Evolutionary conservation across 768 basidiomycete species (phyloP).

Genomic region (Amyloporia xantha): DNA sequence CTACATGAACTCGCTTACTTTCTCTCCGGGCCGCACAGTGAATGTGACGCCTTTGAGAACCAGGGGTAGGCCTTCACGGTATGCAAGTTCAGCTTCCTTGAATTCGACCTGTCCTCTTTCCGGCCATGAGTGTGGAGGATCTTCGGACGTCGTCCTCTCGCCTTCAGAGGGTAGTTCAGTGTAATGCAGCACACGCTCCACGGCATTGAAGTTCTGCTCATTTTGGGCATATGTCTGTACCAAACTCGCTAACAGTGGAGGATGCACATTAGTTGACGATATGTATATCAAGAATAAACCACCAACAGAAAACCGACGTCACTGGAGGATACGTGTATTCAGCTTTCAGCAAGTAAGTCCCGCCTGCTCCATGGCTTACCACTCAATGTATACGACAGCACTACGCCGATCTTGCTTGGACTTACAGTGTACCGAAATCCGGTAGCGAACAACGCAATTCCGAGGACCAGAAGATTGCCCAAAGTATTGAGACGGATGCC

Average conservation of each 20-base stretch:
- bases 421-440: slow-evolving; percentile 49
- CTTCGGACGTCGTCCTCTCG: slow-evolving; percentile 30
- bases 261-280: not conserved
- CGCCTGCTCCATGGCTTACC: slow-evolving; percentile 38
- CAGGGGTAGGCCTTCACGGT: slow-evolving; percentile 81
- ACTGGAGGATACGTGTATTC: slow-evolving; percentile 29
- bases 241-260: slow-evolving; percentile 37
- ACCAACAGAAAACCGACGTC: slow-evolving; percentile 48
- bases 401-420: slow-evolving; percentile 51
- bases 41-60: slow-evolving; percentile 80
- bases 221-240: slow-evolving; percentile 51
- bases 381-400: slow-evolving; percentile 27
- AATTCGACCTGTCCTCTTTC: slow-evolving; percentile 64
- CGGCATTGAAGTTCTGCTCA: slow-evolving; percentile 69
- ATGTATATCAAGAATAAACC: not conserved
- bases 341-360: too few relatives aligned
- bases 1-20: too few relatives aligned
- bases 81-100: slow-evolving; percentile 69
- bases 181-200: slow-evolving; percentile 67
- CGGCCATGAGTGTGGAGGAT: slow-evolving; percentile 70
- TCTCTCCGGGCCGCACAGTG: slow-evolving; percentile 68
- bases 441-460: slow-evolving; percentile 64
- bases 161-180: slow-evolving; percentile 56
- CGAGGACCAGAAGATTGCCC: slow-evolving; percentile 60
- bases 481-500: slow-evolving; percentile 58